Base-by-base conservation (phyloP, 2,329 filamentous ascomycete species). In the Aureobasidium subglaciale region DNA sequence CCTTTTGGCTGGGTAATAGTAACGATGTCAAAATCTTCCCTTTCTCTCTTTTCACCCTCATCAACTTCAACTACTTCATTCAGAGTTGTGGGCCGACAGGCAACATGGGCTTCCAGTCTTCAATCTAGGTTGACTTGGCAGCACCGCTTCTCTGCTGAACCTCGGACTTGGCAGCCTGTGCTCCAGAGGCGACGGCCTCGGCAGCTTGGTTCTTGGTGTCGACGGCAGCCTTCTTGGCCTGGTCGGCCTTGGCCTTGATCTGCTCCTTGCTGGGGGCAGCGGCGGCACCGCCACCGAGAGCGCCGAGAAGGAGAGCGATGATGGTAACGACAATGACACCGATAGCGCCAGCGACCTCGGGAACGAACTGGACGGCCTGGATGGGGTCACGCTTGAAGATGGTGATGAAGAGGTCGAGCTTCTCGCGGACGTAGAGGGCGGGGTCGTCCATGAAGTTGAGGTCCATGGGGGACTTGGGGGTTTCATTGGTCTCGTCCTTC, bases 361-460 rank as follows among this genome's bases (percentile, higher is more conserved):
- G 93, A 62, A 96, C 88, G 65, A 90, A 88, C 77, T 89, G 88
- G 75, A 91, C 77, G 53, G 91, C 91, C 75, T 90, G 79, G 62
- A 96, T 66, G 57, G 91, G 90, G 73, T 95, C 86, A 65, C 83
- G 81, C 78, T 89, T 83, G 70, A 85, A 88, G 66, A 97, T 85
- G 64, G 85, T 85, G 65, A 93, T 71, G 82, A 99, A 99, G 61
- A 95, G 84, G 64, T 95, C 86, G 59, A 95, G 72, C 84, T 96
- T 97, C 85, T 96, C 88, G 75, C 85, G 88, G 74, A 96, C 73
- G 74, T 88, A 99, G 64, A 77, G 77, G 64, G 96, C 82, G 45
- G 93, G 93, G 79, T 96, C 89, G 62, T 96, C 92, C 67, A 83
- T 75, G 86, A 99, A 97, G 72, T 83, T 86, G 62, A 95, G 84